These are phyloP conservation scores for Populus trichocarpa DNA, from an alignment of 441 rosid species.

Conservation along the genomic window DNA sequence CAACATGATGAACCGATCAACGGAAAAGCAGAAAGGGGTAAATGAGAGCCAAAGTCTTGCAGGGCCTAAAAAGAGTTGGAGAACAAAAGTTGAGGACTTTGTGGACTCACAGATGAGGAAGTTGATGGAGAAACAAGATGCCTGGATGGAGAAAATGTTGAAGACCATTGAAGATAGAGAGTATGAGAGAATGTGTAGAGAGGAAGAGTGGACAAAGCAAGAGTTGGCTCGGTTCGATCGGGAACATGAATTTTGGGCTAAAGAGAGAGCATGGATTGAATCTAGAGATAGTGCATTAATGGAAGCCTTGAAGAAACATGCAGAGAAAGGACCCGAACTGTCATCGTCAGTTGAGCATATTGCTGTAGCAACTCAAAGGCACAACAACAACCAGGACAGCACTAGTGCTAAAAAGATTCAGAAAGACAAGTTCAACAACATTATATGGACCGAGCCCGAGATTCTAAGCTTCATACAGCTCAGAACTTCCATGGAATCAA, in stretches of 20 bases:
- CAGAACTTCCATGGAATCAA: constrained; percentile 30
- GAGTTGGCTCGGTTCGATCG: constrained; percentile 38
- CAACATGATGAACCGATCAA: constrained; percentile 34
- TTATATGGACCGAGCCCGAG: constrained; percentile 38
- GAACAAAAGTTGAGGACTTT: constrained; percentile 41
- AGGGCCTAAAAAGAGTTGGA: constrained; percentile 33
- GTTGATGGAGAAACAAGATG: constrained; percentile 48
- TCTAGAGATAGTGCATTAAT: constrained; percentile 47
- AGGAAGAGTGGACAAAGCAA: constrained; percentile 48
- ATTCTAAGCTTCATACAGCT: constrained; percentile 36
- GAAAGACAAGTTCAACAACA: not conserved
- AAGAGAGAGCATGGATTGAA: constrained; percentile 50
- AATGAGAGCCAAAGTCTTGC: constrained; percentile 20
- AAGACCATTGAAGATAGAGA: constrained; percentile 48
- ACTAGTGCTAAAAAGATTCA: constrained; percentile 6
- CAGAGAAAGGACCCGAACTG: constrained; percentile 17
- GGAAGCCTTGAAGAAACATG: constrained; percentile 36
- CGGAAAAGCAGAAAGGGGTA: constrained; percentile 20
- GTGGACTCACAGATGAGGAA: constrained; percentile 43
- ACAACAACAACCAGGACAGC: not conserved
- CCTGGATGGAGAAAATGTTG: constrained; percentile 59
- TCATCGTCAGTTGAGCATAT: constrained; percentile 18
- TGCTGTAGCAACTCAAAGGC: constrained; percentile 11
- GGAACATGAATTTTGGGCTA: constrained; percentile 45
- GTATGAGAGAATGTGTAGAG: constrained; percentile 38